phyloP scores from a whole-genome alignment of 768 basidiomycete genomes.

The Collybia nuda region DNA sequence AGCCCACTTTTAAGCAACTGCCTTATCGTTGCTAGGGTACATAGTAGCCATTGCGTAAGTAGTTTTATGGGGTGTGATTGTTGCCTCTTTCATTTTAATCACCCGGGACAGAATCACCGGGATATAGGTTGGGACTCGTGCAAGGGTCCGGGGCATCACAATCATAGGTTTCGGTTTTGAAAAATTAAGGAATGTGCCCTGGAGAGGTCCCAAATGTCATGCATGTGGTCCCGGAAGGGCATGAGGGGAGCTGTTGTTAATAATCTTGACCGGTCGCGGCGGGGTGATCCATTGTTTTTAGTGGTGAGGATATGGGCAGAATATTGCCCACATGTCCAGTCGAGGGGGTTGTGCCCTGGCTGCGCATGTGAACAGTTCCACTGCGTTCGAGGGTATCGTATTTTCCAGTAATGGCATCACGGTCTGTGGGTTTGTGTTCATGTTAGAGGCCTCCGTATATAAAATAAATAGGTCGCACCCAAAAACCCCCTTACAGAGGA shows the following conservation, averaged over 20 bases:
- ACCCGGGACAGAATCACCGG: not conserved
- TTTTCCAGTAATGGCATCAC: slow-evolving; percentile 65
- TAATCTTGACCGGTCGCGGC: not conserved
- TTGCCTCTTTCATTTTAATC: not conserved
- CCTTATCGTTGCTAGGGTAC: not conserved
- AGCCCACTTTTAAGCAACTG: not conserved
- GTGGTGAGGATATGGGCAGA: slow-evolving; percentile 79
- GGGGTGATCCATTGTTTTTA: slow-evolving; percentile 51
- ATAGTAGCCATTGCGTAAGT: not conserved
- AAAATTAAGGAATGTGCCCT: not conserved
- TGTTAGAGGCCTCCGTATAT: not conserved
- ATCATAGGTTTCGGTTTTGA: not conserved
- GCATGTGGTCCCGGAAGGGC: slow-evolving; percentile 2
- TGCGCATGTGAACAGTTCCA: no score
- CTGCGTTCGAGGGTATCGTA: slow-evolving; percentile 62
- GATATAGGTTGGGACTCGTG: not conserved
- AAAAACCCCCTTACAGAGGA: slow-evolving; percentile 84
- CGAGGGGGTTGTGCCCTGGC: no score
- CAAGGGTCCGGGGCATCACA: not conserved
- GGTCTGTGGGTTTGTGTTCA: slow-evolving; percentile 65
- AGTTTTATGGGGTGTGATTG: not conserved
- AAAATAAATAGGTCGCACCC: slow-evolving; percentile 47
- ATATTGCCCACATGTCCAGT: slow-evolving; percentile 85
- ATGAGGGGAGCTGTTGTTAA: not conserved
- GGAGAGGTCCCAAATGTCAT: not conserved